Evolutionary conservation across 371 early-diverging fungal species (phyloP).

Genomic region (Rhizopus stolonifer): DNA sequence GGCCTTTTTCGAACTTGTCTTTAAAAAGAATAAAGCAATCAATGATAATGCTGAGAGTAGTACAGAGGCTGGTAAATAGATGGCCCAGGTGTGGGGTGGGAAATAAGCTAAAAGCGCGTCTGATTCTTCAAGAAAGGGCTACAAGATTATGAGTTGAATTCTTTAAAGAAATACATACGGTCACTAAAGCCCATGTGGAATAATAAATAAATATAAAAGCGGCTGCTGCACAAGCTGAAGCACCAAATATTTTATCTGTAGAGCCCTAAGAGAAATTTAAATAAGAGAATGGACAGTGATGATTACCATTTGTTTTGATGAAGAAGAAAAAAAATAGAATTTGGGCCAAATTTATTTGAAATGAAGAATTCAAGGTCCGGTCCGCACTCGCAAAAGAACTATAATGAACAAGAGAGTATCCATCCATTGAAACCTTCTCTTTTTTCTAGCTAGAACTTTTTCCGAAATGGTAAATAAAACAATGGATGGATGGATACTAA

Average conservation of each 20-base stretch:
- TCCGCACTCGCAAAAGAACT: not conserved
- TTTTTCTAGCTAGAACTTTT: not conserved
- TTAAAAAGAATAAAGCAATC: slow-evolving; percentile 70
- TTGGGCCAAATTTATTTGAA: too few species aligned
- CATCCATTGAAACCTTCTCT: not conserved
- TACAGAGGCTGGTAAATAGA: slow-evolving; percentile 78
- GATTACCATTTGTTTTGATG: too few species aligned
- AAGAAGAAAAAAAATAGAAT: too few species aligned
- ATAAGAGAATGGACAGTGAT: too few species aligned
- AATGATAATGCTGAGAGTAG: slow-evolving; percentile 73
- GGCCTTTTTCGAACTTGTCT: slow-evolving; percentile 75
- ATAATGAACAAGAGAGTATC: too few species aligned
- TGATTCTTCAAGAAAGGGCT: slow-evolving; percentile 86
- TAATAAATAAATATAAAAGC: slow-evolving; percentile 81
- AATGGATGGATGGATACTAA: not conserved
- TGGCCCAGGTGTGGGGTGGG: slow-evolving; percentile 79
- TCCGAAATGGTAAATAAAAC: not conserved
- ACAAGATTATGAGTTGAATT: not conserved
- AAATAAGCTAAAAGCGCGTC: slow-evolving; percentile 72
- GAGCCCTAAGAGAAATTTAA: slow-evolving; percentile 31
- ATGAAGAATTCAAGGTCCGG: not conserved
- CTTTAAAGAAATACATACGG: slow-evolving; percentile 50
- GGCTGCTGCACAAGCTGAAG: slow-evolving; percentile 64
- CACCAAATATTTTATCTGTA: slow-evolving; percentile 82
- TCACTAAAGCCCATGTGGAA: slow-evolving; percentile 81